Percentiles rank a stretch among this genome's conserved stretches.
These are phyloP conservation scores for Dalbergia cultrata DNA, from an alignment of 306 rosid species.

Conservation along the genomic window DNA sequence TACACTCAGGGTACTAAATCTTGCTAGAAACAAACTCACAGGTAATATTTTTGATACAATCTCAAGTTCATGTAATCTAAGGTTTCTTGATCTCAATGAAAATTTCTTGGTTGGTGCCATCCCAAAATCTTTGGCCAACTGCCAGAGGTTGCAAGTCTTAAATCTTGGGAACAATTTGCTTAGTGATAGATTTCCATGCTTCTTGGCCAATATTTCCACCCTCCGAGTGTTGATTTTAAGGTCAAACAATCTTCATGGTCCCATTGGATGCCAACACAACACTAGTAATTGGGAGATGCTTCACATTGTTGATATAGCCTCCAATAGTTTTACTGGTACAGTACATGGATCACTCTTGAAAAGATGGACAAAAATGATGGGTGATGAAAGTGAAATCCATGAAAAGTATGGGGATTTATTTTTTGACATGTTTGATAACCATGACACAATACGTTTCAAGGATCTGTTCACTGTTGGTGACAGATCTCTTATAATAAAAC, in stretches of 20 bases:
- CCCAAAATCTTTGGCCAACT: conserved; percentile 49
- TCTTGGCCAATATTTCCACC: conserved; percentile 37
- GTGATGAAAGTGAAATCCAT: background rate
- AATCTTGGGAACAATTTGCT: conserved; percentile 42
- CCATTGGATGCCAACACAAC: conserved; percentile 37
- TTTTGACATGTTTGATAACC: background rate
- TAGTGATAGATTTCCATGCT: conserved; percentile 39
- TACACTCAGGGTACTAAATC: conserved; percentile 24
- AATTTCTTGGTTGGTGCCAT: conserved; percentile 37
- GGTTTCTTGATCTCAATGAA: conserved; percentile 45
- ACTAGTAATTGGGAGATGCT: conserved; percentile 37
- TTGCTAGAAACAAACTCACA: conserved; percentile 37
- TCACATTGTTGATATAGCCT: conserved; percentile 46
- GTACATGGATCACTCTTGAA: conserved; percentile 29
- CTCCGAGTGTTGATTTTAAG: conserved; percentile 37
- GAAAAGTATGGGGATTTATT: background rate
- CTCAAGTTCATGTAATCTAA: conserved; percentile 14
- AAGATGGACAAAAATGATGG: conserved; percentile 46
- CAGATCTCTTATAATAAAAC: background rate
- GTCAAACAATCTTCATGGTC: background rate
- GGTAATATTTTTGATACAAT: conserved; percentile 30
- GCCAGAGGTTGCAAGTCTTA: conserved; percentile 35
- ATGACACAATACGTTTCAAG: background rate
- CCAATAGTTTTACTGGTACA: conserved; percentile 50
- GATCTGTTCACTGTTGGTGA: background rate